Evolutionary conservation across 2,329 filamentous ascomycete species (phyloP), one percentile per base, ranked within the genome.

Genomic region (Diaporthe aspalathi): DNA sequence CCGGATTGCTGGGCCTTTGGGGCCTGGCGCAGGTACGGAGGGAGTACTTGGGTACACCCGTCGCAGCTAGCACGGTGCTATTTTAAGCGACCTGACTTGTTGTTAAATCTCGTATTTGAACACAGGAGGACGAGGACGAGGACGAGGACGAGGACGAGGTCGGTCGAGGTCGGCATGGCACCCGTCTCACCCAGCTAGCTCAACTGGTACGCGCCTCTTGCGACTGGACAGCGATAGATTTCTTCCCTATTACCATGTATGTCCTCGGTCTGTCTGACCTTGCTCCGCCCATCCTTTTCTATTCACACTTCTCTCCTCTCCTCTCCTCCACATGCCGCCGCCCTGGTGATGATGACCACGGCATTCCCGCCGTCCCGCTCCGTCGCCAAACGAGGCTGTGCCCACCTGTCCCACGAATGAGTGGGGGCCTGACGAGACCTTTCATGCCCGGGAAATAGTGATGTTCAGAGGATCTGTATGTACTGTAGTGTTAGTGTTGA

Each of bases 401-500:
- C 49, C 60, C 60, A 65, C 60, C 38, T 24, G 5, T 65, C 45
- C 60, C 45, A 45, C 45, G 45, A 38, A 65, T 27, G 14, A 22
- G 60, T 49, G 66, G 66, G 47, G 43, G 27, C 66, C 32, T 9
- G 45, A 56, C 43, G 43, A 57, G 52, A 47, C 66, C 66, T 27
- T 43, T 60, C 53, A 68, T 60, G 67, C 67, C 47, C 40, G 53
- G 53, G 43, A 52, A 60, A 68, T 68, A 32, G 40, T 43, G 67
- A 50, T 60, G 54, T 40, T 68, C 40, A 29, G 35, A 24, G 17
- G n/a, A 24, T 38, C 27, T 62, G 57, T 47, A 32, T 62, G 57
- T 47, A 32, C 32, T 35, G 32, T 35, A 35, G 32, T 35, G 32
- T 9, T 5, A 5, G 35, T 38, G 35, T 38, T 9, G 32, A 47